phyloP scores from a whole-genome alignment of 2,329 filamentous ascomycete genomes.

The Cladophialophora yegresii region DNA sequence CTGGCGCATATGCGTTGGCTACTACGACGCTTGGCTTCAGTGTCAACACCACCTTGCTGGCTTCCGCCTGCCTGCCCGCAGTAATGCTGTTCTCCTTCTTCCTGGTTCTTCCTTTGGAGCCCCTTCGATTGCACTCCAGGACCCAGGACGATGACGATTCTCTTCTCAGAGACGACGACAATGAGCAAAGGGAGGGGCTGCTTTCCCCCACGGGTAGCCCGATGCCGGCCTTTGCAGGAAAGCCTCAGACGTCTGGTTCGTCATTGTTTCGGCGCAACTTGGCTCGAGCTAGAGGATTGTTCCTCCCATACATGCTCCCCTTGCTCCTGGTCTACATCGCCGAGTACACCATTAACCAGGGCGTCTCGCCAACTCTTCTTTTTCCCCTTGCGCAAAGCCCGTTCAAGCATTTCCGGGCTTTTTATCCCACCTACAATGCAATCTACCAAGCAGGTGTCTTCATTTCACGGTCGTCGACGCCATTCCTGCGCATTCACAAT shows the following conservation, averaged over 20 bases:
- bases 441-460: slow-evolving; percentile 96
- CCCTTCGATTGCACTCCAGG: slow-evolving; percentile 54
- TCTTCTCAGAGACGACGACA: slow-evolving; percentile 45
- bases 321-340: slow-evolving; percentile 89
- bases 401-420: slow-evolving; percentile 77
- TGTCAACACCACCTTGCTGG: slow-evolving; percentile 72
- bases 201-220: slow-evolving; percentile 37
- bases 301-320: slow-evolving; percentile 84
- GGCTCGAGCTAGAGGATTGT: slow-evolving; percentile 66
- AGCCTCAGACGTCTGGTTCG: slow-evolving; percentile 35
- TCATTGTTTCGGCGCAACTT: slow-evolving; percentile 57
- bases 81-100: slow-evolving; percentile 88
- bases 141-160: slow-evolving; percentile 49
- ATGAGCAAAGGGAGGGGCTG: slow-evolving; percentile 41
- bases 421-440: slow-evolving; percentile 93
- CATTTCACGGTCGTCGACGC: slow-evolving; percentile 85
- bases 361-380: slow-evolving; percentile 82
- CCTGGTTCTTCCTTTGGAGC: slow-evolving; percentile 69
- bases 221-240: slow-evolving; percentile 15
- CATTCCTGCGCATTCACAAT: slow-evolving; percentile 77
- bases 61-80: slow-evolving; percentile 74
- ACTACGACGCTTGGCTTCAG: slow-evolving; percentile 77
- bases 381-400: slow-evolving; percentile 77
- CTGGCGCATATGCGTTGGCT: slow-evolving; percentile 81
- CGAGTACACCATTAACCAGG: slow-evolving; percentile 97